phyloP scores from a whole-genome alignment of 768 basidiomycete genomes.

The Chiua virens region DNA sequence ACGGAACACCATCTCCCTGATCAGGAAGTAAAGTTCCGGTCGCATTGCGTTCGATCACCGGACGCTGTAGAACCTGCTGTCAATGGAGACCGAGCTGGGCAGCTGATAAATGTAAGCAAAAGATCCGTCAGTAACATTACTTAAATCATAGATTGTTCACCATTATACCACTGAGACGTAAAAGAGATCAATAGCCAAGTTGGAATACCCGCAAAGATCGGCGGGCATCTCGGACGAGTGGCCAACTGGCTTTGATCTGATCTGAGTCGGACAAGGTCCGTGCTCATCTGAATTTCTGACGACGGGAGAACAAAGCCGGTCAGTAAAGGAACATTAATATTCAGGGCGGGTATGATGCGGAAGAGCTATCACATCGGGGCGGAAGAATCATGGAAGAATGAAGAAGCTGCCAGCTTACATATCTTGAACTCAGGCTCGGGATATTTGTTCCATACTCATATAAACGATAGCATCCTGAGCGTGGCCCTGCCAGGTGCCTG shows the following conservation, averaged over 20 bases:
- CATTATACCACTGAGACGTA: conserved; percentile 3
- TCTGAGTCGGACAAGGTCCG: neutral
- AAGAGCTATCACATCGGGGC: conserved; percentile 23
- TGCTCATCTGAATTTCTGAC: neutral
- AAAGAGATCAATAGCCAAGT: conserved; percentile 5
- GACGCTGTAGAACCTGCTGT: conserved; percentile 11
- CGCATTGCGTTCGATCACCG: conserved; percentile 18
- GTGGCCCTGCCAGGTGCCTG: conserved; percentile 4
- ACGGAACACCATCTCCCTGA: conserved; percentile 8
- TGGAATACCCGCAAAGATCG: conserved; percentile 7
- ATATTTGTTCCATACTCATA: conserved; percentile 8
- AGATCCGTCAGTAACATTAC: conserved; percentile 1
- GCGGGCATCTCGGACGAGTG: conserved; percentile 2
- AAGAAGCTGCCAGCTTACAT: conserved; percentile 9
- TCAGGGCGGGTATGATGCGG: neutral
- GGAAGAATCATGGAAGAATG: conserved; percentile 4
- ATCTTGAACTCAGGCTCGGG: conserved; percentile 8
- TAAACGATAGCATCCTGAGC: neutral
- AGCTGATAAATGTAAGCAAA: conserved; percentile 8
- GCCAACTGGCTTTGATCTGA: neutral
- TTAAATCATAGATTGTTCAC: conserved; percentile 11
- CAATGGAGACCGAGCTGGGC: conserved; percentile 14
- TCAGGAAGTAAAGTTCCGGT: conserved; percentile 14
- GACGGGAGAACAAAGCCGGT: neutral
- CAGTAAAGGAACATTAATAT: neutral